phyloP scores from a whole-genome alignment of 1,284 basidiomycete species.

The Wallemia hederae region DNA sequence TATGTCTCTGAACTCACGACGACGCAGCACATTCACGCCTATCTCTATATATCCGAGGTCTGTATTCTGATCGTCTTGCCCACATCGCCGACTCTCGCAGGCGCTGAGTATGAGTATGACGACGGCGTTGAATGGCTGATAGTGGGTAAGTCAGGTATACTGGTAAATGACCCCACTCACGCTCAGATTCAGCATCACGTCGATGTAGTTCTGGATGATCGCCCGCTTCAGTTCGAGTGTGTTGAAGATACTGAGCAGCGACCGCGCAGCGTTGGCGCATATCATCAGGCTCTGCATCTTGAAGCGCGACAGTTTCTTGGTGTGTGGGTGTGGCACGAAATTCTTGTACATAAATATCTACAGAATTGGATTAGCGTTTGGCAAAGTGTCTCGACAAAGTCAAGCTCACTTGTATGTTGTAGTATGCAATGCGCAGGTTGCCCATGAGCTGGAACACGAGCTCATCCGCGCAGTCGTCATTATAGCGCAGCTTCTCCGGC shows the following conservation, averaged over 20 bases:
- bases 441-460: neutral
- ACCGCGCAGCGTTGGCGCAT: neutral
- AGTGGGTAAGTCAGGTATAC: neutral
- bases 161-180: neutral
- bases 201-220: neutral
- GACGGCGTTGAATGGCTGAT: neutral
- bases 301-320: neutral
- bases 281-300: neutral
- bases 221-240: neutral
- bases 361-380: too few relatives aligned
- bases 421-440: neutral
- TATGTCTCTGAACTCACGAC: neutral
- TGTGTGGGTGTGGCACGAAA: neutral
- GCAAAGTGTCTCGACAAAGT: too few relatives aligned
- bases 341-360: conserved; percentile 1
- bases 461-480: neutral
- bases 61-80: neutral
- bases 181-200: neutral
- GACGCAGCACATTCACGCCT: neutral
- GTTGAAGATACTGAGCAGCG: neutral
- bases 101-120: neutral
- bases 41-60: neutral
- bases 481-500: neutral
- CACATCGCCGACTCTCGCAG: neutral
- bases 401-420: neutral